Base-by-base conservation (phyloP, 129 eudicot genomes). In the Centaurea solstitialis region DNA sequence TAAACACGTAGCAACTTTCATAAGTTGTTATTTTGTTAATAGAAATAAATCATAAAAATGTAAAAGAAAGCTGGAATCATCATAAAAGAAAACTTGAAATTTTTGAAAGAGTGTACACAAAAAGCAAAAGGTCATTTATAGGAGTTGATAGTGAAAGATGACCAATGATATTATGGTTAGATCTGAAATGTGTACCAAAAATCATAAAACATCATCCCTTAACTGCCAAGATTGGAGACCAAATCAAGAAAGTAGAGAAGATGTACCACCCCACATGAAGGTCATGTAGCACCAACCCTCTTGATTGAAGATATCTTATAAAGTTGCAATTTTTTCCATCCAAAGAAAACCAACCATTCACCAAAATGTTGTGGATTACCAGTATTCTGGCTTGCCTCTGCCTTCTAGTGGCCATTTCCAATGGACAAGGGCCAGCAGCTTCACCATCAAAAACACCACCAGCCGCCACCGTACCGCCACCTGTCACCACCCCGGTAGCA, bases 361-460 rank as follows among this genome's bases (percentile, higher is more conserved):
- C 9, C 23, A 78, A 77, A 28, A 83, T 83, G 86, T 47, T 33
- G 82, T 72, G 79, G 74, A 43, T 72, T 61, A 71, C 76, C 67
- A 84, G 50, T 37, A 62, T 87, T 75, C 77, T 90, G 4, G 57
- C 82, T 80, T 86, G 85, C 66, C 79, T 88, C 43, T 79, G 82
- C 85, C 85, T 92, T 72, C 70, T 80, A 11, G 78, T 84, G 28
- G 83, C 47, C 33, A 64, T 83, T 35, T 88, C 93, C 64, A 70
- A 89, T 35, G 97, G 92, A 38, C 99, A 96, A 87, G 78, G 91
- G 3, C 97, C 98, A 11, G 91, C 93, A 38, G 87, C 88, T 45
- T 77, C 99, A 22, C 97, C 99, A 24, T 70, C 89, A 43, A 72
- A 26, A 67, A 79, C 86, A 26, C 88, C 91, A n/a, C n/a, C n/a